phyloP scores from a whole-genome alignment of 352 stramenopile species.

The Pythium pectinolyticum region DNA sequence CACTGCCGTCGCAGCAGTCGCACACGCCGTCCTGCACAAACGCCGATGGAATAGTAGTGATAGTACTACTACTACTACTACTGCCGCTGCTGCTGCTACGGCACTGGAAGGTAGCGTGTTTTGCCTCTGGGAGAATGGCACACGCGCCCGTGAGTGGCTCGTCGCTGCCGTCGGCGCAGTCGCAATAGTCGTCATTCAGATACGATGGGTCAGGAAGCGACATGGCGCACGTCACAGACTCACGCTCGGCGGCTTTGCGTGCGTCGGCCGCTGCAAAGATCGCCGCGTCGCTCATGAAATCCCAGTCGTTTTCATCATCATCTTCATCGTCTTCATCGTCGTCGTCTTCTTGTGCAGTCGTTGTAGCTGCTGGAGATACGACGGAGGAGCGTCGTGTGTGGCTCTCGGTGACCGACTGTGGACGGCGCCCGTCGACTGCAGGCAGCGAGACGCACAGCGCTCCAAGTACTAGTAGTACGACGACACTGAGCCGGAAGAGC shows the following conservation, averaged over 20 bases:
- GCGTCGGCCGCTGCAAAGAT: constrained; percentile 32
- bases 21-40: constrained; percentile 93
- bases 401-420: too few species aligned
- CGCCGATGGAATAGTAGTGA: constrained; percentile 46
- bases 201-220: constrained; percentile 31
- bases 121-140: constrained; percentile 29
- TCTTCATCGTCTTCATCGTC: constrained; percentile 45
- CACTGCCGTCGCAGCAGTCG: constrained; percentile 97
- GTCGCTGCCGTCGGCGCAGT: constrained; percentile 91
- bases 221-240: constrained; percentile 32
- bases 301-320: constrained; percentile 58
- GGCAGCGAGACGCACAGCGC: too few species aligned
- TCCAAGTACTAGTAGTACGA: too few species aligned
- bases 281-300: constrained; percentile 59
- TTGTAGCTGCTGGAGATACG: too few species aligned
- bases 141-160: constrained; percentile 86
- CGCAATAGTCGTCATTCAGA: constrained; percentile 94
- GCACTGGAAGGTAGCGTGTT: constrained; percentile 39
- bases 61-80: too few species aligned
- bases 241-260: background rate
- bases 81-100: constrained; percentile 26
- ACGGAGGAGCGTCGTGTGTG: too few species aligned
- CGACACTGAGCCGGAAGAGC: too few species aligned
- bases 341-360: too few species aligned
- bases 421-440: too few species aligned